phyloP scores from a whole-genome alignment of 2,329 filamentous ascomycete species.

The Cercospora brassicicola region DNA sequence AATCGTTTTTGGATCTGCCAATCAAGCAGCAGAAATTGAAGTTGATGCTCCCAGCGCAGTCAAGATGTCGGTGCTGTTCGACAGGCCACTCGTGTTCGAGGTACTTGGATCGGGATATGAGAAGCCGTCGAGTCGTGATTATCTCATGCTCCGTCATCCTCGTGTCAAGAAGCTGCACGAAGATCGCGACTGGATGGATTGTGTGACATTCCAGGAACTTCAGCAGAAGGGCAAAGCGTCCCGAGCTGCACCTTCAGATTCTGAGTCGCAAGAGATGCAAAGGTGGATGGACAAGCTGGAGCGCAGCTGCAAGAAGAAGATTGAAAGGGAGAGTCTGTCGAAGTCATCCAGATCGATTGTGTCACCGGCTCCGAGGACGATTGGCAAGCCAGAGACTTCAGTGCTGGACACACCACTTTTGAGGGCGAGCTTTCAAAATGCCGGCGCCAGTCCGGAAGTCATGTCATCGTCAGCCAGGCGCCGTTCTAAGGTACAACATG shows the following conservation, averaged over 20 bases:
- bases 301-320: constrained; percentile 34
- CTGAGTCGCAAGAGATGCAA: constrained; percentile 61
- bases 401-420: constrained; percentile 2
- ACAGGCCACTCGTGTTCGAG: constrained; percentile 73
- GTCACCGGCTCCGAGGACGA: constrained; percentile 18
- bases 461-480: background rate
- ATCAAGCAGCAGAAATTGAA: constrained; percentile 28
- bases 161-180: constrained; percentile 73
- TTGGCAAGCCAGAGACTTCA: constrained; percentile 14
- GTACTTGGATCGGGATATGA: constrained; percentile 78
- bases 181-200: constrained; percentile 69
- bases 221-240: constrained; percentile 65
- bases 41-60: constrained; percentile 20
- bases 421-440: background rate
- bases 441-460: background rate
- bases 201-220: constrained; percentile 67
- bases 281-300: constrained; percentile 64
- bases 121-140: constrained; percentile 65
- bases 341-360: constrained; percentile 5
- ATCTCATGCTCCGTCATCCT: constrained; percentile 76
- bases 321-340: constrained; percentile 31
- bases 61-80: constrained; percentile 59
- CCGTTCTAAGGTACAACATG: background rate
- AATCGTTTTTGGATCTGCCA: constrained; percentile 32
- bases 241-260: constrained; percentile 50